Evolutionary conservation across 2,329 filamentous ascomycete species (phyloP), one percentile per base, ranked within the genome.

Genomic region (Trichoderma atrobrunneum): DNA sequence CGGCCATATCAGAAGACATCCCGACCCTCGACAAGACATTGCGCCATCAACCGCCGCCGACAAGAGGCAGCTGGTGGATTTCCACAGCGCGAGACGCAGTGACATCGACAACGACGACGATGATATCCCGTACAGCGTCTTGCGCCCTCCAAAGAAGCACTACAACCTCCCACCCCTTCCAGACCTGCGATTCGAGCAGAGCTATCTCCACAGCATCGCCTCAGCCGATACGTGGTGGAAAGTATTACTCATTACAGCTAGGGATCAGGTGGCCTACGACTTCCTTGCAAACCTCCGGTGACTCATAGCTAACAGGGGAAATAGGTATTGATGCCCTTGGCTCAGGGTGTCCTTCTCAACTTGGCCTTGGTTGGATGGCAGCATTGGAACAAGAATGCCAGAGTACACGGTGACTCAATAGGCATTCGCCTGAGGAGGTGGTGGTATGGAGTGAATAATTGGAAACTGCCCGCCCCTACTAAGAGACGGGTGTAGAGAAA

Each of bases 371-470:
- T 89, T 75, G 96, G 95, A 71, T 98, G 95, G 95, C 90, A 94
- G 78, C 88, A 92, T 80, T 97, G 93, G 93, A 98, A 98, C 81
- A 87, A 88, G 73, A 92, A 88, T 72, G 91, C 93, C 16, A 90
- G 91, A 78, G 87, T 97, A 75, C 90, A 90, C 74, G 96, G 96
- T 10, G 90, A 89, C 76, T 91, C 90, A 30, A 84, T 93, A 18
- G 96, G 96, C 26, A 93, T 93, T 7, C 89, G 88, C 76, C 84
- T 96, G 63, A 87, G 96, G 77, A 87, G 94, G 75, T 98, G 95
- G 96, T 99, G 96, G 95, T 98, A 94, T 85, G 89, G 88, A 26
- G 93, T 97, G 21, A 98, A 98, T 79, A 94, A 97, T 78, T 98
- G 96, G 96, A 86, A 87, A 63, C 82, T 95, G 72, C 91, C 92